These are phyloP conservation scores for Fusarium sp. DNA, from an alignment of 2,329 filamentous ascomycete species.

Conservation along the genomic window DNA sequence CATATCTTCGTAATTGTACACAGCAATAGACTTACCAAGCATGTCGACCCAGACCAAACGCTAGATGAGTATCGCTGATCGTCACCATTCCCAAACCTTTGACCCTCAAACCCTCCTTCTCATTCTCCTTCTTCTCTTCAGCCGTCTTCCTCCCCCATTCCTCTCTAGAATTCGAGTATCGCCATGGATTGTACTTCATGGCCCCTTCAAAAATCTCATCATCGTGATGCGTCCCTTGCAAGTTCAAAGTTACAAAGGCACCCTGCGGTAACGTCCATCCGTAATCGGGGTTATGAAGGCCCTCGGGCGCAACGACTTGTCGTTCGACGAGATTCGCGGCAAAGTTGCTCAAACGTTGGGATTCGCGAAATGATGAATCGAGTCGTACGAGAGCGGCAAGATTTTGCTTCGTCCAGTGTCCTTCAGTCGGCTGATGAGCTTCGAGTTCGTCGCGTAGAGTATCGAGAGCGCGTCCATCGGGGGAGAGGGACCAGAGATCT, in stretches of 20 bases:
- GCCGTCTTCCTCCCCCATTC: conserved; percentile 47
- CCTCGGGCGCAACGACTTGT: conserved; percentile 57
- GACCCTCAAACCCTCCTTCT: conserved; percentile 49
- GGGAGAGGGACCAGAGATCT: conserved; percentile 57
- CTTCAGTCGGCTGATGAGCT: conserved; percentile 41
- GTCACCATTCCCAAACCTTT: conserved; percentile 62
- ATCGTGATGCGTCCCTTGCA: conserved; percentile 60
- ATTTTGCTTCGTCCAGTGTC: conserved; percentile 59
- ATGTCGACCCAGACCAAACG: conserved; percentile 69
- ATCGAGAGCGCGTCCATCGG: conserved; percentile 50
- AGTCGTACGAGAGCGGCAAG: conserved; percentile 57
- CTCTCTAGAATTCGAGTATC: conserved; percentile 59
- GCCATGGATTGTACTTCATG: conserved; percentile 59
- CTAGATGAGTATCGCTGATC: conserved; percentile 61
- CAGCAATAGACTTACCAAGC: conserved; percentile 51
- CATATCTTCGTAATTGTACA: too few relatives aligned
- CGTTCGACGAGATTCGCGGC: conserved; percentile 58
- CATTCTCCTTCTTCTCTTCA: conserved; percentile 46
- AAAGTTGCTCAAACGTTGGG: conserved; percentile 61
- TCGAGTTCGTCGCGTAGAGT: conserved; percentile 57
- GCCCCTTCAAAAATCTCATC: conserved; percentile 56
- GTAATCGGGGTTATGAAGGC: conserved; percentile 53
- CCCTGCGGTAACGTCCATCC: conserved; percentile 55
- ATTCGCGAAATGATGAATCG: conserved; percentile 66
- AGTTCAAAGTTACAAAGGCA: conserved; percentile 56